Evolutionary conservation across 495 filamentous ascomycete genomes (phyloP).

Genomic region (Penicillium steckii): DNA sequence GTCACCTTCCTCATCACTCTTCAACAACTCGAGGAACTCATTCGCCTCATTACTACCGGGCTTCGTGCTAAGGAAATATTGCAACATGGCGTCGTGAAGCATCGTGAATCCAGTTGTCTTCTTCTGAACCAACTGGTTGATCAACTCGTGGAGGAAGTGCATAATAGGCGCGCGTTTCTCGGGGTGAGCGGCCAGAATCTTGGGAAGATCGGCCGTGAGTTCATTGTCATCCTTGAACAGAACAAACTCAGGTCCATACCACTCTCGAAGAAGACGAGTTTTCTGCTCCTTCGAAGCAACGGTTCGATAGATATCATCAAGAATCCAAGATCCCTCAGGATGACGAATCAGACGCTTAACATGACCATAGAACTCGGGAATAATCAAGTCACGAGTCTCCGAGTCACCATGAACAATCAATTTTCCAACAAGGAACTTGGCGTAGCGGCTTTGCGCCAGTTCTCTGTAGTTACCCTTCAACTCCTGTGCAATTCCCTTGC

Average conservation of each 20-base stretch:
- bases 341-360: slow-evolving; percentile 92
- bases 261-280: slow-evolving; percentile 80
- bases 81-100: slow-evolving; percentile 95
- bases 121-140: slow-evolving; percentile 91
- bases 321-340: slow-evolving; percentile 91
- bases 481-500: slow-evolving; percentile 82
- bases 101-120: slow-evolving; percentile 93
- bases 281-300: slow-evolving; percentile 83
- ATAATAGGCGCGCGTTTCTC: slow-evolving; percentile 86
- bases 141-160: slow-evolving; percentile 77
- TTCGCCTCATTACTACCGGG: slow-evolving; percentile 73
- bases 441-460: slow-evolving; percentile 90
- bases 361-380: slow-evolving; percentile 92
- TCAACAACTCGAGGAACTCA: slow-evolving; percentile 87
- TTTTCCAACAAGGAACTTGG: slow-evolving; percentile 95
- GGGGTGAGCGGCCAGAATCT: slow-evolving; percentile 71
- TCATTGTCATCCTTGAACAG: slow-evolving; percentile 65
- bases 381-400: slow-evolving; percentile 80
- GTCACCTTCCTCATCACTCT: slow-evolving; percentile 85
- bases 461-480: slow-evolving; percentile 80
- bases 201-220: slow-evolving; percentile 57
- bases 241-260: slow-evolving; percentile 94
- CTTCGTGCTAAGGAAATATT: slow-evolving; percentile 83
- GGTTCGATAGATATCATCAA: slow-evolving; percentile 92
- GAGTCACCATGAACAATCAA: slow-evolving; percentile 84